Evolutionary conservation across 768 basidiomycete genomes (phyloP), one percentile per base, ranked within the genome.

Genomic region (Tricholoma sp.): DNA sequence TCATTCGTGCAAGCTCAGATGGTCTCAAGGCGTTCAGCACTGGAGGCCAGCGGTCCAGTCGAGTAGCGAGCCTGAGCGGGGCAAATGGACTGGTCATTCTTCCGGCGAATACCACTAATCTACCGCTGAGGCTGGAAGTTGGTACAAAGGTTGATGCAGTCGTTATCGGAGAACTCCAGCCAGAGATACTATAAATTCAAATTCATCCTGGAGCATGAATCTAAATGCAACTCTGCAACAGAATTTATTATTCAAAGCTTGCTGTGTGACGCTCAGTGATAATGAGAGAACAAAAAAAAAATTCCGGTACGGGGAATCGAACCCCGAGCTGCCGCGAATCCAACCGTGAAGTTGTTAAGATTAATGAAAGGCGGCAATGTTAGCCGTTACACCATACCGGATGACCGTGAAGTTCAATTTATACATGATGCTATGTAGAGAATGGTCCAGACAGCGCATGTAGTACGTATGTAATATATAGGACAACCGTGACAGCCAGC

Each of bases 41-140:
- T 0, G 93, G 94, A 20, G 90, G 91, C 0, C 94, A 96, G 66
- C 76, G 92, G 6, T 93, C 91, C 15, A 91, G 88, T 63, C 77
- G 90, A 20, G 86, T 88, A 4, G 87, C 87, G 11, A 94, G 91
- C 61, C 64, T 96, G 50, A 84, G 80, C 41, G 87, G 86, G 1
- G 91, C 91, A 13, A 94, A 94, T 66, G 92, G 85, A 1, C 71
- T 95, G 42, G 82, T 89, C 0, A 77, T 86, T 18, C 66, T 94
- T 18, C 92, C 91, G 2, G 68, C 75, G 32, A 59, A 69, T 52
- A 68, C 60, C 44, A 67, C 71, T 6, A 61, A 62, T 7, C 71
- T 69, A 10, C 68, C 68, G n/a, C 65, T 65, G 17, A 67, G 64
- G 29, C 56, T 90, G 47, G 74, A 79, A 44, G 71, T 65, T 4